phyloP scores from a whole-genome alignment of 73 alveolate species.

The Paramecium tetraurelia region DNA sequence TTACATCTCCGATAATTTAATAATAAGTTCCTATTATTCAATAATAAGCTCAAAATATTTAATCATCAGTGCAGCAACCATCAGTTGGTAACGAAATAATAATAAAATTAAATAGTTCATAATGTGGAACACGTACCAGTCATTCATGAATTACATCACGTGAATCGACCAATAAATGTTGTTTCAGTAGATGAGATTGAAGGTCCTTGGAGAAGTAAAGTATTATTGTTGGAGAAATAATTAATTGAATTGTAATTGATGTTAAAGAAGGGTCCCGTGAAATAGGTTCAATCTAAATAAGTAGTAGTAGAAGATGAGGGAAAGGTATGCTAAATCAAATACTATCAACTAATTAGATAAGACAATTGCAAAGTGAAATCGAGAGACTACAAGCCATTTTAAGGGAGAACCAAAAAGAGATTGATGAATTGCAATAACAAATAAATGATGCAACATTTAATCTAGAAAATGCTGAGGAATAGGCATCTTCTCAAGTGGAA shows the following conservation, averaged over 20 bases:
- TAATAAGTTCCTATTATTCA: neutral
- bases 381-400: neutral
- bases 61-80: neutral
- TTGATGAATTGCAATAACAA: neutral
- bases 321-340: neutral
- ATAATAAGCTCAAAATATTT: neutral
- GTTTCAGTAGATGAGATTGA: slow-evolving; percentile 43
- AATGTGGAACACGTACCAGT: slow-evolving; percentile 52
- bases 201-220: slow-evolving; percentile 50
- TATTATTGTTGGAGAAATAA: neutral
- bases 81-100: neutral
- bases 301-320: slow-evolving; percentile 13
- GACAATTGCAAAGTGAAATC: neutral
- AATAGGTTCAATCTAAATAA: neutral
- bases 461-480: neutral
- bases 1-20: neutral
- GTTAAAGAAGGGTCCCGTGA: neutral
- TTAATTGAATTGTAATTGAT: neutral
- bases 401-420: neutral
- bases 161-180: neutral
- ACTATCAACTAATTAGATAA: neutral
- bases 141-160: slow-evolving; percentile 41
- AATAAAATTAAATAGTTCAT: neutral
- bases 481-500: neutral
- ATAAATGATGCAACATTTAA: neutral